These are phyloP conservation scores for Hypomyces perniciosus DNA, from an alignment of 2,329 filamentous ascomycete species.

Conservation along the genomic window DNA sequence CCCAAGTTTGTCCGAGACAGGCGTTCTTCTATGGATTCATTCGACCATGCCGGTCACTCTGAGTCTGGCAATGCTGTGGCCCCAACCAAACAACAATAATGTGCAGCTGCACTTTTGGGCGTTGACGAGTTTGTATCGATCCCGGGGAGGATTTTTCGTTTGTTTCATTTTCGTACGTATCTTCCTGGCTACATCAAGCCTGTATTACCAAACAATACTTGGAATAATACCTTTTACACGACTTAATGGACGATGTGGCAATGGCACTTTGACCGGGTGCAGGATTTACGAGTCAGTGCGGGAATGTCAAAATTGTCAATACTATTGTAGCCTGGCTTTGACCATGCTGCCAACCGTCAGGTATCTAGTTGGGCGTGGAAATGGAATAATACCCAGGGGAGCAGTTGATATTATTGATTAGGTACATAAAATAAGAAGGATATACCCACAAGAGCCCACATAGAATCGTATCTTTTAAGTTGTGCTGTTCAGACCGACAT, in stretches of 20 bases:
- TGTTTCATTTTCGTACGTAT: neutral
- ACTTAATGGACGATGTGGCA: neutral
- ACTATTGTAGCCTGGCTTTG: too few species aligned
- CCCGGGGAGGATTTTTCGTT: neutral
- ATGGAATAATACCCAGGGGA: too few species aligned
- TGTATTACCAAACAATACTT: neutral
- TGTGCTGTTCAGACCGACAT: too few species aligned
- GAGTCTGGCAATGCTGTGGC: slow-evolving; percentile 11
- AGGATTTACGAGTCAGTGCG: too few species aligned
- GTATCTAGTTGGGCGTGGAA: too few species aligned
- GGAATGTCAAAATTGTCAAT: too few species aligned
- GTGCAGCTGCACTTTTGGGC: neutral
- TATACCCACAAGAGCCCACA: too few species aligned
- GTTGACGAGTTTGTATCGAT: neutral
- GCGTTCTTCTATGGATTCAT: slow-evolving; percentile 19
- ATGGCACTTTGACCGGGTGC: neutral
- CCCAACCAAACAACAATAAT: neutral
- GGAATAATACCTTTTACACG: neutral
- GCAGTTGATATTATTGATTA: too few species aligned
- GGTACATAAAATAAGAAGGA: too few species aligned
- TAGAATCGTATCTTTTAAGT: too few species aligned
- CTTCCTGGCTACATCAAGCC: neutral
- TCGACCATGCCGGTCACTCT: slow-evolving; percentile 1
- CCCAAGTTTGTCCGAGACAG: slow-evolving; percentile 46
- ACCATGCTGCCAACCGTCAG: too few species aligned